Evolutionary conservation across 2,329 filamentous ascomycete species (phyloP).

Genomic region (Fusarium veterinarium): DNA sequence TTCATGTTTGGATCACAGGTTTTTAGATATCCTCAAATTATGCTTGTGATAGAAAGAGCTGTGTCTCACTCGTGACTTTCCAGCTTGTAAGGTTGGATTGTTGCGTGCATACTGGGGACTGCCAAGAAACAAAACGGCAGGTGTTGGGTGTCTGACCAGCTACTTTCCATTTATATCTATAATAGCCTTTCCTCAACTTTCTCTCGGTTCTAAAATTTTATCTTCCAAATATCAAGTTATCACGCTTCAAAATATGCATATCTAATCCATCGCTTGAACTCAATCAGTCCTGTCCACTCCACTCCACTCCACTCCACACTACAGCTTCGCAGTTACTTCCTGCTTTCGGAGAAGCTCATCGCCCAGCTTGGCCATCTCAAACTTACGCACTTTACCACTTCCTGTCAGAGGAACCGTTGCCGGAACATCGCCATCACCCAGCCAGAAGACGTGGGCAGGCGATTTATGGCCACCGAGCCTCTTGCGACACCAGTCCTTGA

Average conservation of each 20-base stretch:
- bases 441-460: slow-evolving; percentile 79
- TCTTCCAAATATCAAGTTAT: background rate
- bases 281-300: background rate
- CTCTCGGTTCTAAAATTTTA: background rate
- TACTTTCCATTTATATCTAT: background rate
- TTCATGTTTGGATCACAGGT: background rate
- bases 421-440: slow-evolving; percentile 71
- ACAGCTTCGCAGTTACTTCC: slow-evolving; percentile 60
- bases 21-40: background rate
- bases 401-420: slow-evolving; percentile 72
- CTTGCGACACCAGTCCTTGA: slow-evolving; percentile 72
- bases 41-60: background rate
- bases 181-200: background rate
- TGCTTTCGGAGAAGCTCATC: slow-evolving; percentile 65
- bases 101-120: background rate
- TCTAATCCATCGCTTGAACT: background rate
- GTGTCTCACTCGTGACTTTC: slow-evolving; percentile 1
- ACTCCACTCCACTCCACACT: slow-evolving; percentile 7
- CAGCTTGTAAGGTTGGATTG: background rate
- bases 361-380: slow-evolving; percentile 68
- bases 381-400: slow-evolving; percentile 78
- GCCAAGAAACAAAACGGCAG: background rate
- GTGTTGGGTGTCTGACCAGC: background rate
- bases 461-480: slow-evolving; percentile 75
- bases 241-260: slow-evolving; percentile 4